Base-by-base conservation (phyloP, 495 filamentous ascomycete genomes). In the Evansstolkia leycettana region DNA sequence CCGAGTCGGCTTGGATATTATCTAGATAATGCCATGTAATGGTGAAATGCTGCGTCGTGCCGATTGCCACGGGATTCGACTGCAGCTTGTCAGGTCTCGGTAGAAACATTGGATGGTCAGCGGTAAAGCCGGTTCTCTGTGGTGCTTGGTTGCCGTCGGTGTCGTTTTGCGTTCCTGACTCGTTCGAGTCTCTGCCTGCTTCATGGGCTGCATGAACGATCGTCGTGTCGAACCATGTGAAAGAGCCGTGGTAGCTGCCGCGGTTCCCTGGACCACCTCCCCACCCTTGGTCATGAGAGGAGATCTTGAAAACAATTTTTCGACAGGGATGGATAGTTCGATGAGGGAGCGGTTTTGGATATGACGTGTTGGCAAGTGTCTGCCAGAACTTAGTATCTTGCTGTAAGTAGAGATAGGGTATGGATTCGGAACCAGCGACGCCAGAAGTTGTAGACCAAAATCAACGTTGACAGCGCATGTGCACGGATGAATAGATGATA, bases 211-310 rank as follows among this genome's bases (percentile, higher is more conserved):
- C 39, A 13, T 29, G 54, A 13, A 58, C 46, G 2, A 66, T 42
- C 19, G 76, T 76, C 3, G 62, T 69, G 29, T 82, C 80, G 44
- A 84, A 84, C 80, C 80, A 87, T 0, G 79, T 83, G 50, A 56
- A 81, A 0, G 76, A 78, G 10, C 46, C 54, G 3, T 54, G 37
- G 44, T 72, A 83, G n/a, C 65, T 72, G 27, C 67, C 54, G 4
- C 56, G 47, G 20, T 58, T 41, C 10, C 28, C 5, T 0, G 36
- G 15, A 0, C 53, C 44, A 3, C 61, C 55, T 28, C 65, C 65
- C 59, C 62, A 78, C 2, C 81, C 83, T 46, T 88, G 83, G 42
- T 87, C 83, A 31, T 68, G 66, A 31, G 72, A 76, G 2, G 51
- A 50, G 32, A 82, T 70, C 1, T 60, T 72, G 39, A 87, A 87